These are phyloP conservation scores for Psilocybe tampanensis DNA, from an alignment of 768 basidiomycete genomes.

Conservation along the genomic window DNA sequence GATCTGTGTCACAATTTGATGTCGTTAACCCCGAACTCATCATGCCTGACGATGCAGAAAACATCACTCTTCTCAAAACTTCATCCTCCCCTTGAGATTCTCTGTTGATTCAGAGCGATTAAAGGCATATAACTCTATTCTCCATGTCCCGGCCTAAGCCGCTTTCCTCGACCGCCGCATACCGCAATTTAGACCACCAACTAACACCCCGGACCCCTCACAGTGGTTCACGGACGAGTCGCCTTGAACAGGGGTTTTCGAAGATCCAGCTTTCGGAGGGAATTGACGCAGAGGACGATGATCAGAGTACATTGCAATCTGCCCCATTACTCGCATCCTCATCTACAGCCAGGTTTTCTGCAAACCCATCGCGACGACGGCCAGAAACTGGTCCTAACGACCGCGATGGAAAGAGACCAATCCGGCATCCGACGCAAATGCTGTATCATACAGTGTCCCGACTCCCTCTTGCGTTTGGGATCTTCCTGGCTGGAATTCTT, in stretches of 20 bases:
- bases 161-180: slow-evolving; percentile 34
- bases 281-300: slow-evolving; percentile 40
- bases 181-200: slow-evolving; percentile 35
- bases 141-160: slow-evolving; percentile 44
- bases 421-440: slow-evolving; percentile 16
- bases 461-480: slow-evolving; percentile 48
- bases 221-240: slow-evolving; percentile 51
- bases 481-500: slow-evolving; percentile 41
- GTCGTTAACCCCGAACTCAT: slow-evolving; percentile 3
- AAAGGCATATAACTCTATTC: neutral
- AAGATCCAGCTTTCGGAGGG: slow-evolving; percentile 48
- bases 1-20: slow-evolving; percentile 7
- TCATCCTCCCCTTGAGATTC: neutral
- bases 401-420: slow-evolving; percentile 9
- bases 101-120: slow-evolving; percentile 4
- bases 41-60: neutral
- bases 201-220: slow-evolving; percentile 67
- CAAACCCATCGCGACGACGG: slow-evolving; percentile 36
- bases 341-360: slow-evolving; percentile 40
- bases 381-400: neutral
- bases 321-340: slow-evolving; percentile 53
- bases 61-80: neutral
- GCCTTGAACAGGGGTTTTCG: slow-evolving; percentile 54
- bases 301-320: slow-evolving; percentile 41
- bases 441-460: slow-evolving; percentile 25